Percentiles rank a stretch among this genome's conserved stretches.
Evolutionary conservation across 1,284 basidiomycete genomes (phyloP).

Genomic region (Ceratobasidium sp.): DNA sequence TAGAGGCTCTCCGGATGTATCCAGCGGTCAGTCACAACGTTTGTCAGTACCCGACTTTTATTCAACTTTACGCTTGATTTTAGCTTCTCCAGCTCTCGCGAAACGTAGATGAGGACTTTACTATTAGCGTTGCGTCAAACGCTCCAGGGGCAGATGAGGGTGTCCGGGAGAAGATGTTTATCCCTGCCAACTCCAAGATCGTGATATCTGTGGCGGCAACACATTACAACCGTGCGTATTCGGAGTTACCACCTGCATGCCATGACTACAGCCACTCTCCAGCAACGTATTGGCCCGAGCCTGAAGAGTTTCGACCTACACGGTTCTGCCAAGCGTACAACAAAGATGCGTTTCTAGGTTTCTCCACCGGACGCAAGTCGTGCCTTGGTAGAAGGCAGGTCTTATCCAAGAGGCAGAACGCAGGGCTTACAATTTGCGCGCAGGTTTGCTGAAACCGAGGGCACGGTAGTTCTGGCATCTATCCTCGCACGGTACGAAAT

Average conservation of each 20-base stretch:
- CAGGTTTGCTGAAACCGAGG: constrained; percentile 45
- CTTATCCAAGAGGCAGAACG: not conserved
- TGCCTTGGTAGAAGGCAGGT: constrained; percentile 43
- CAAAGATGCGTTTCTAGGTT: constrained; percentile 43
- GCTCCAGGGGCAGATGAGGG: not conserved
- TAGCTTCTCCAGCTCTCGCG: constrained; percentile 1
- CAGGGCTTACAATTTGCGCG: not conserved
- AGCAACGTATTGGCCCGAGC: constrained; percentile 46
- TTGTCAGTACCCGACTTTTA: too few relatives aligned
- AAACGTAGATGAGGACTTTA: constrained; percentile 4
- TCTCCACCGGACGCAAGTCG: constrained; percentile 24
- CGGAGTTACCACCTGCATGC: not conserved
- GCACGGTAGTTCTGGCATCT: constrained; percentile 21
- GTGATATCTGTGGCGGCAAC: not conserved
- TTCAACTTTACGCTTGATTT: too few relatives aligned
- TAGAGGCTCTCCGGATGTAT: constrained; percentile 44
- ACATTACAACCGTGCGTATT: constrained; percentile 36
- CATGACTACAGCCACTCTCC: too few relatives aligned
- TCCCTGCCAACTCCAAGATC: constrained; percentile 16
- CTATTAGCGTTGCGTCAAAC: constrained; percentile 17
- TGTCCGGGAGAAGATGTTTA: constrained; percentile 7
- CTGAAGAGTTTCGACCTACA: too few relatives aligned
- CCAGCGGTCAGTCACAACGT: constrained; percentile 29
- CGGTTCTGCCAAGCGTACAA: constrained; percentile 24
- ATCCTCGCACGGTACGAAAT: constrained; percentile 35